Conservation (phyloP, 768 basidiomycete species). For the Tylopilus sp. region DNA sequence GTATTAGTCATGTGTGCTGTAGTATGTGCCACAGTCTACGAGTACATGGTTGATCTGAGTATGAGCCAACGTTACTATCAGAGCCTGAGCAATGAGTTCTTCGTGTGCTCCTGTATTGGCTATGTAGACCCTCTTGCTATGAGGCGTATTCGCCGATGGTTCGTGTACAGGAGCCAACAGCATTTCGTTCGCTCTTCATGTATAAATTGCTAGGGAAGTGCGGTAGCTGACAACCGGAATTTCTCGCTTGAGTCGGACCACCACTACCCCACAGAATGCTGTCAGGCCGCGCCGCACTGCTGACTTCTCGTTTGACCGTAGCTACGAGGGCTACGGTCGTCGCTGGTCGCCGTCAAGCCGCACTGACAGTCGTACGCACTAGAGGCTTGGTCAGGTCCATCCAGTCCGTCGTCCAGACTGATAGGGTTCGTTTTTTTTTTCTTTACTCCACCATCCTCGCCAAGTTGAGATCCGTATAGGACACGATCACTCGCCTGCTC, state of each 20-base stretch:
- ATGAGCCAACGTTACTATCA: background rate
- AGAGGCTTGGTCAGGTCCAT: constrained; percentile 40
- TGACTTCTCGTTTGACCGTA: constrained; percentile 29
- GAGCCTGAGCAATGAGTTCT: no score
- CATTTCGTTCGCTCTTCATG: constrained; percentile 9
- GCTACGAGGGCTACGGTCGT: constrained; percentile 47
- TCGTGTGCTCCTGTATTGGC: background rate
- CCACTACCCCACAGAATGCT: constrained; percentile 24
- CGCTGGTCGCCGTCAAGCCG: constrained; percentile 41
- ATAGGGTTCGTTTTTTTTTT: constrained; percentile 49
- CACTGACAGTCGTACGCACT: constrained; percentile 38
- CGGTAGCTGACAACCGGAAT: background rate
- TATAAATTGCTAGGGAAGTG: background rate
- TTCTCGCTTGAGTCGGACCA: background rate
- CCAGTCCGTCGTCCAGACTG: constrained; percentile 68
- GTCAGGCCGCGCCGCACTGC: constrained; percentile 24
- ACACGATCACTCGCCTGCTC: constrained; percentile 93
- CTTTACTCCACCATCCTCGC: background rate
- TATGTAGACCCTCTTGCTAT: background rate
- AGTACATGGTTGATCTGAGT: no score
- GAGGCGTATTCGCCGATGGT: constrained; percentile 9
- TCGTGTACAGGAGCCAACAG: constrained; percentile 18
- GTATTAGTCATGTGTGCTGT: no score
- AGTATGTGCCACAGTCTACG: no score
- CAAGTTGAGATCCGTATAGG: constrained; percentile 45